Evolutionary conservation across 2,329 filamentous ascomycete species (phyloP).

Genomic region (Akanthomyces dipterigenus): DNA sequence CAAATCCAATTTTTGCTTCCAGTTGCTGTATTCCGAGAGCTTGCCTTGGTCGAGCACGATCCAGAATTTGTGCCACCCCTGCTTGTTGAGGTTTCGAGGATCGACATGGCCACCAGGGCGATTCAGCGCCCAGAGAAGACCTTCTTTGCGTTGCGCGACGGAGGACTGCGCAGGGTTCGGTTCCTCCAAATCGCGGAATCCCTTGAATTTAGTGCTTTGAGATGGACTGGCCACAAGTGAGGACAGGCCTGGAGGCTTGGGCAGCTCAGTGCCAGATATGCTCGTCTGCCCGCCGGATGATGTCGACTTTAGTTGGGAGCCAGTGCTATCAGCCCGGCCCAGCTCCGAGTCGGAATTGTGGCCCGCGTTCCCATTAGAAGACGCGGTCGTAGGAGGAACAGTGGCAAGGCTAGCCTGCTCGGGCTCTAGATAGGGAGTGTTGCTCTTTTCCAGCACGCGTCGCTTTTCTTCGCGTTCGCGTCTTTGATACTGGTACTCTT

Average conservation of each 20-base stretch:
- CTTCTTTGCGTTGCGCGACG: conserved; percentile 74
- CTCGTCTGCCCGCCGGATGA: conserved; percentile 36
- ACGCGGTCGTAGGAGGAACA: conserved; percentile 23
- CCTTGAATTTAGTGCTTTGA: conserved; percentile 66
- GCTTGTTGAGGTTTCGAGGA: conserved; percentile 90
- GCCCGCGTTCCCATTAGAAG: conserved; percentile 38
- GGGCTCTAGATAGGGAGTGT: conserved; percentile 63
- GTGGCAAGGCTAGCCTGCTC: conserved; percentile 46
- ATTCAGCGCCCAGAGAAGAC: conserved; percentile 88
- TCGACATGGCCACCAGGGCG: conserved; percentile 91
- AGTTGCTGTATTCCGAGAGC: conserved; percentile 96
- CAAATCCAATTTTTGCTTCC: conserved; percentile 93
- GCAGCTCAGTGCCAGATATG: conserved; percentile 36
- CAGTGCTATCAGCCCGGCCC: conserved; percentile 65
- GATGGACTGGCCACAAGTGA: conserved; percentile 43
- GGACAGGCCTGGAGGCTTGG: conserved; percentile 51
- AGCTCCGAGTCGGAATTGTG: conserved; percentile 62
- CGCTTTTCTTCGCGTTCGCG: conserved; percentile 96
- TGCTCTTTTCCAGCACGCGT: conserved; percentile 81
- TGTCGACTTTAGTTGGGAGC: conserved; percentile 56
- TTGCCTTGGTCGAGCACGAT: conserved; percentile 96
- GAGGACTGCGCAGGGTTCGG: conserved; percentile 53
- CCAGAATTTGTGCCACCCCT: conserved; percentile 99
- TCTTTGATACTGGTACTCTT: conserved; percentile 91
- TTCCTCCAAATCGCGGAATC: conserved; percentile 87